These are phyloP conservation scores for Colletotrichum limetticola DNA, from an alignment of 2,329 filamentous ascomycete genomes.

Conservation along the genomic window DNA sequence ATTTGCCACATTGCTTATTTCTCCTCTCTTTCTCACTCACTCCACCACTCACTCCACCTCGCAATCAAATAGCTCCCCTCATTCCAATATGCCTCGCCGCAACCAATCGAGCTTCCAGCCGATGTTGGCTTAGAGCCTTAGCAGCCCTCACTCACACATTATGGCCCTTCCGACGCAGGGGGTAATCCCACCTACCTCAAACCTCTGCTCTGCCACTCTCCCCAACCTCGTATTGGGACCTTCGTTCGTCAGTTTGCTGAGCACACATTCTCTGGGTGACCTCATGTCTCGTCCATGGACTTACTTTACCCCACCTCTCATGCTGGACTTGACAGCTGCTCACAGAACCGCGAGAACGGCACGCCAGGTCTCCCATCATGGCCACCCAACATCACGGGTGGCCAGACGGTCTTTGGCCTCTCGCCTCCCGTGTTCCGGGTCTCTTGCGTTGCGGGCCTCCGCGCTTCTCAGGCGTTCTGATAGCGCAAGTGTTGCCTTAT, in stretches of 20 bases:
- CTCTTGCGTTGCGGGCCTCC: constrained; percentile 22
- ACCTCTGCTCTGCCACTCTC: not conserved
- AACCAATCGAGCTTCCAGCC: not conserved
- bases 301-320: not conserved
- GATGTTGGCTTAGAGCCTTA: constrained; percentile 11
- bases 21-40: not conserved
- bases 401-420: constrained; percentile 7
- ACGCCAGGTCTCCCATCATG: constrained; percentile 20
- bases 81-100: not conserved
- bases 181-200: not conserved
- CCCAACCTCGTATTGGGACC: constrained; percentile 19
- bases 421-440: constrained; percentile 9
- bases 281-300: not conserved
- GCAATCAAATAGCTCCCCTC: not conserved
- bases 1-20: not conserved
- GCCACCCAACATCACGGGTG: constrained; percentile 19
- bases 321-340: not conserved
- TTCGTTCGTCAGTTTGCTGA: not conserved
- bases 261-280: not conserved
- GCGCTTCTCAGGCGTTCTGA: not conserved
- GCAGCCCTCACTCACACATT: constrained; percentile 22
- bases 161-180: constrained; percentile 14
- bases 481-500: not conserved
- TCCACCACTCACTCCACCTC: no score
- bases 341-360: constrained; percentile 14